Percentiles rank a stretch among this genome's conserved stretches.
Conservation (phyloP, 352 stramenopile species). For the Globisporangium alternatum region DNA sequence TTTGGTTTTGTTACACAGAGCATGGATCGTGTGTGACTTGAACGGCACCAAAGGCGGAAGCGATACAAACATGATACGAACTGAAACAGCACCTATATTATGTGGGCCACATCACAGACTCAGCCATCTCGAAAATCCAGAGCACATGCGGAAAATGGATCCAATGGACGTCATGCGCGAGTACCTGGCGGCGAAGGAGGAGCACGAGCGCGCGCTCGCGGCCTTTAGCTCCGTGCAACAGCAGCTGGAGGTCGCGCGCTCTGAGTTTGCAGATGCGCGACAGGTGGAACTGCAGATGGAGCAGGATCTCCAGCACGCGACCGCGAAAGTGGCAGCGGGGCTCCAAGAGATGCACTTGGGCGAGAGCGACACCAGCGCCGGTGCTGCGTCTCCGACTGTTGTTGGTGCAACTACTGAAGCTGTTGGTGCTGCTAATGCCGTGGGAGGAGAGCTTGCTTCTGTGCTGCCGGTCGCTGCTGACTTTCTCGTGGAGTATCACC, state of each 20-base stretch:
- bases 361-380: neutral
- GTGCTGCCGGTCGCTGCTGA: conserved; percentile 15
- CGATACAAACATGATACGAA: too few relatives aligned
- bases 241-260: conserved; percentile 22
- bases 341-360: conserved; percentile 13
- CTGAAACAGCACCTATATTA: neutral
- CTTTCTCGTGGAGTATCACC: conserved; percentile 70
- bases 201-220: conserved; percentile 36
- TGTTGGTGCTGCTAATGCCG: neutral
- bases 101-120: neutral
- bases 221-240: conserved; percentile 19
- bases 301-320: conserved; percentile 10
- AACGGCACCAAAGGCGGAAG: too few relatives aligned
- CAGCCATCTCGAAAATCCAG: neutral
- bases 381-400: neutral
- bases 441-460: conserved; percentile 2
- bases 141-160: conserved; percentile 3
- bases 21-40: too few relatives aligned
- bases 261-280: conserved; percentile 30
- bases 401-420: conserved; percentile 23
- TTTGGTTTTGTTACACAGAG: too few relatives aligned
- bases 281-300: conserved; percentile 20
- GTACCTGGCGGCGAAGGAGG: conserved; percentile 32
- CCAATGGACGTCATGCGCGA: conserved; percentile 28
- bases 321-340: conserved; percentile 2